Evolutionary conservation across 805 yeast genomes (phyloP).

Genomic region (Kodamaea laetipori): DNA sequence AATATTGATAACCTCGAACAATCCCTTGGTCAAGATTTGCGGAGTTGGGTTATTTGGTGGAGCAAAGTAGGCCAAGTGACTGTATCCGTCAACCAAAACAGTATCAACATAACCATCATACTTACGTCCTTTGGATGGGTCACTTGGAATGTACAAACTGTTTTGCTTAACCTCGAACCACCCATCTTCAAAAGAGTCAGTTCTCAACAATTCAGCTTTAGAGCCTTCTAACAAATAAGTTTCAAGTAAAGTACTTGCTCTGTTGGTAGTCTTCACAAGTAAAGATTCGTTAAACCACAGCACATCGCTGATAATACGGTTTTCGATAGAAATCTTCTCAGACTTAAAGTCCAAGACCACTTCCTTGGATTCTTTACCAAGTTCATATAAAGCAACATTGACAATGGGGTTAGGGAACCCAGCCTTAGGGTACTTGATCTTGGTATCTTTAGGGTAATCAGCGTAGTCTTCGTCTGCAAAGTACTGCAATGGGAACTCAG

Average conservation of each 20-base stretch:
- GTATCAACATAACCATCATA: constrained; percentile 79
- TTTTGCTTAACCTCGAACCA: constrained; percentile 55
- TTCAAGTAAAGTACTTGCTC: constrained; percentile 59
- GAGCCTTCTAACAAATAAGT: constrained; percentile 46
- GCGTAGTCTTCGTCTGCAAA: constrained; percentile 42
- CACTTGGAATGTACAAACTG: constrained; percentile 38
- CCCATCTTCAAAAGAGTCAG: constrained; percentile 53
- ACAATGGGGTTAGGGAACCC: constrained; percentile 64
- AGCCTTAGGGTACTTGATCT: constrained; percentile 71
- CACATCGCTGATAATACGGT: constrained; percentile 60
- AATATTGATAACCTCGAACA: constrained; percentile 87
- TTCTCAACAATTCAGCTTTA: constrained; percentile 41
- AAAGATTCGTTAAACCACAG: constrained; percentile 57
- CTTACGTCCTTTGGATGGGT: constrained; percentile 34
- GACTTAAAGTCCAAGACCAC: constrained; percentile 21
- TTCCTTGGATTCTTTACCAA: constrained; percentile 23
- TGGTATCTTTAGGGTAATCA: constrained; percentile 50
- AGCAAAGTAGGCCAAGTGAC: constrained; percentile 82
- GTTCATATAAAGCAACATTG: constrained; percentile 45
- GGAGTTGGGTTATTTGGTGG: constrained; percentile 56
- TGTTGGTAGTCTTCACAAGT: constrained; percentile 61
- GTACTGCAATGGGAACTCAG: constrained; percentile 51
- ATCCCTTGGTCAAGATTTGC: constrained; percentile 62
- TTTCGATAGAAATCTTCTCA: constrained; percentile 31
- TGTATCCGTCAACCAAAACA: constrained; percentile 56